Conservation (phyloP, 1,284 basidiomycete genomes). For the Phenoliferia sp. region DNA sequence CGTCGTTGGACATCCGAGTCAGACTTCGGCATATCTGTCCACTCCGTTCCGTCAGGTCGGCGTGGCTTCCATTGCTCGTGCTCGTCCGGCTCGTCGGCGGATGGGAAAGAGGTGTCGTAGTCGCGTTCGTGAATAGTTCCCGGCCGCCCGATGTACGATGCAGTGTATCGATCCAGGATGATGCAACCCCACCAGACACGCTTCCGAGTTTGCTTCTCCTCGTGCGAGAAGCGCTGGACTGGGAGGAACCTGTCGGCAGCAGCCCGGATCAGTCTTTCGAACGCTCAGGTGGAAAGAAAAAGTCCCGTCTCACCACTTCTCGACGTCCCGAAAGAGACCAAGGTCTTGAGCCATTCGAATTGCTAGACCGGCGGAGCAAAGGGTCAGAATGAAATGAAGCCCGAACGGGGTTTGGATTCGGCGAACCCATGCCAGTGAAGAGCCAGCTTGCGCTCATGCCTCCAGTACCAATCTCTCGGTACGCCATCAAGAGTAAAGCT, state of each 20-base stretch:
- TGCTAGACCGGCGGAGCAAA: constrained; percentile 18
- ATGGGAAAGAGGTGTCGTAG: constrained; percentile 68
- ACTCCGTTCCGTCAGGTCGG: constrained; percentile 37
- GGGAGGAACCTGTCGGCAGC: constrained; percentile 53
- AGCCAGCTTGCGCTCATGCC: constrained; percentile 82
- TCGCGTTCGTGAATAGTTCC: constrained; percentile 72
- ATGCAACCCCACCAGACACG: constrained; percentile 77
- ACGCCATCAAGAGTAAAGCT: constrained; percentile 69
- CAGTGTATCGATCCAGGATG: constrained; percentile 65
- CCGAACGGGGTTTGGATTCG: too few species aligned
- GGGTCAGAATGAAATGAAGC: constrained; percentile 49
- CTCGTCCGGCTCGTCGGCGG: constrained; percentile 54
- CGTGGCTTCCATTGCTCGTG: constrained; percentile 38
- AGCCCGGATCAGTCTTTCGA: too few species aligned
- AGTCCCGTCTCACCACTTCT: constrained; percentile 45
- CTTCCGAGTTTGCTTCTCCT: constrained; percentile 66
- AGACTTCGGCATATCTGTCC: constrained; percentile 25
- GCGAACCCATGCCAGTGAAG: constrained; percentile 62
- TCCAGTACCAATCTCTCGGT: constrained; percentile 76
- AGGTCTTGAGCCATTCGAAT: constrained; percentile 70
- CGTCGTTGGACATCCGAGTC: constrained; percentile 4
- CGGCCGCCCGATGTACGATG: constrained; percentile 72
- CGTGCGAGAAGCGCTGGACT: constrained; percentile 57
- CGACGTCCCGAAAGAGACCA: constrained; percentile 74
- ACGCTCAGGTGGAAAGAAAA: neutral